Conservation (phyloP, 331 rosid genomes). For the Rosa hybrid region DNA sequence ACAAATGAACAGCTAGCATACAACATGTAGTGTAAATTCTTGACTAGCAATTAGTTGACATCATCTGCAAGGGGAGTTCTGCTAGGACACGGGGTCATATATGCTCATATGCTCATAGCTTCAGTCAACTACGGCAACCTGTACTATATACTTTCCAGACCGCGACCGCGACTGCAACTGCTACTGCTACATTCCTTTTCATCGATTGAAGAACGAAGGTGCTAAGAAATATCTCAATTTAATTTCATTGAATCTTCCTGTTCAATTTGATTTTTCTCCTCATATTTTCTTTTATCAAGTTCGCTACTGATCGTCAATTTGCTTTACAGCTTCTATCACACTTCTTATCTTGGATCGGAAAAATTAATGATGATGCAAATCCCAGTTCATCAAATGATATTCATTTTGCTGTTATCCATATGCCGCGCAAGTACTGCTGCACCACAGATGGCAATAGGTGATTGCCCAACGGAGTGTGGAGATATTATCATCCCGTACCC, state of each 20-base stretch:
- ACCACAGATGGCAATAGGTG: neutral
- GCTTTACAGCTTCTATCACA: neutral
- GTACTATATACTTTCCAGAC: too few species aligned
- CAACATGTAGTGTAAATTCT: conserved; percentile 7
- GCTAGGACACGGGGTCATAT: conserved; percentile 35
- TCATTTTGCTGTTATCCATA: neutral
- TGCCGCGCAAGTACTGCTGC: neutral
- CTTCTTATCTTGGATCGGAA: neutral
- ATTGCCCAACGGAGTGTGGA: neutral
- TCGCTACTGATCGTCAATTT: neutral
- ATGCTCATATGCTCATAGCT: too few species aligned
- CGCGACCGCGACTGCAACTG: too few species aligned
- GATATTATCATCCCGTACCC: conserved; percentile 16
- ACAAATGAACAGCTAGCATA: neutral
- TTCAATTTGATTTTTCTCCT: too few species aligned
- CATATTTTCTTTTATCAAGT: too few species aligned
- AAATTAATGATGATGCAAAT: neutral
- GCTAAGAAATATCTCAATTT: too few species aligned
- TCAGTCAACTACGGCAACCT: too few species aligned
- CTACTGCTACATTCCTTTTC: too few species aligned
- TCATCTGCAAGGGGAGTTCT: conserved; percentile 77
- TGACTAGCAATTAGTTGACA: conserved; percentile 39
- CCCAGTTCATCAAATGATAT: neutral
- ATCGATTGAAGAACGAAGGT: too few species aligned
- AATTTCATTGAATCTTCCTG: too few species aligned